phyloP scores from a whole-genome alignment of 352 stramenopile genomes.

The Phytophthora capsici region DNA sequence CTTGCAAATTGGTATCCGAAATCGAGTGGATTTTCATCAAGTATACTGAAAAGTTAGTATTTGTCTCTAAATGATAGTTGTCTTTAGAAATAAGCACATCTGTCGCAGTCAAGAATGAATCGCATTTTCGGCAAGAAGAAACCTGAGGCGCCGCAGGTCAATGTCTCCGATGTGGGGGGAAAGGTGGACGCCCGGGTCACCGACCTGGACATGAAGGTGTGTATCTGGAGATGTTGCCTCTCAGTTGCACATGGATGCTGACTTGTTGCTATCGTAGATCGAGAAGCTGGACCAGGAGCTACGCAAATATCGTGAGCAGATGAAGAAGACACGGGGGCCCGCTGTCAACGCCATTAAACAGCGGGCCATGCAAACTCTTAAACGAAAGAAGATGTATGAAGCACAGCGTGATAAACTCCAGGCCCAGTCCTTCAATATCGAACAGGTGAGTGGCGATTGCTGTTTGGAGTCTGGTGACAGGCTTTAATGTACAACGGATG shows the following conservation, averaged over 20 bases:
- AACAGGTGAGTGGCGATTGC: constrained; percentile 57
- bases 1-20: background rate
- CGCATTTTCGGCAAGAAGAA: constrained; percentile 90
- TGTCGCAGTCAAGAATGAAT: constrained; percentile 53
- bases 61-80: background rate
- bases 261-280: constrained; percentile 50
- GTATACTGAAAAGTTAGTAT: background rate
- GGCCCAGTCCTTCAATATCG: constrained; percentile 88
- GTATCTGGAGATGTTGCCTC: background rate
- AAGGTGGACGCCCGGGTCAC: constrained; percentile 79
- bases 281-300: constrained; percentile 84
- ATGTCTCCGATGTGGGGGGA: constrained; percentile 79
- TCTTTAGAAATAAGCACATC: background rate
- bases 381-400: constrained; percentile 92
- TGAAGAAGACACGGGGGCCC: constrained; percentile 75
- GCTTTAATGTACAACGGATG: background rate
- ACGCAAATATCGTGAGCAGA: constrained; percentile 84
- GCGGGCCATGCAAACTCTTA: constrained; percentile 85
- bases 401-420: constrained; percentile 79
- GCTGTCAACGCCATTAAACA: constrained; percentile 84
- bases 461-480: background rate
- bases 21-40: no score
- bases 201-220: constrained; percentile 84
- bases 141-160: constrained; percentile 67
- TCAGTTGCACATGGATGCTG: background rate